Evolutionary conservation across 2,329 filamentous ascomycete genomes (phyloP).

Genomic region (Trichoderma cornu-damae): DNA sequence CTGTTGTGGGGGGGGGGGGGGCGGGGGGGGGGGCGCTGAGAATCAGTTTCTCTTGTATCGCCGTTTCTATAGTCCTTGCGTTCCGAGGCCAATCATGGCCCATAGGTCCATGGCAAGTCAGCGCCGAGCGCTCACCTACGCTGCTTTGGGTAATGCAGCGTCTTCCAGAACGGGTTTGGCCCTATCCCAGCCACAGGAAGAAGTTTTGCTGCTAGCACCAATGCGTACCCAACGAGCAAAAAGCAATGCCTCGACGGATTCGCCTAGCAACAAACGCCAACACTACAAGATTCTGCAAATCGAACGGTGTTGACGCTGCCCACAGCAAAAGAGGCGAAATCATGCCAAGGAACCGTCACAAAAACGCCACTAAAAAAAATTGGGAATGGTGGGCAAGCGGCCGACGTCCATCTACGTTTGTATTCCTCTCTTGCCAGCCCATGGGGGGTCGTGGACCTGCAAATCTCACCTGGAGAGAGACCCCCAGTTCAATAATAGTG

Average conservation of each 20-base stretch:
- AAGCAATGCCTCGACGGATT: neutral
- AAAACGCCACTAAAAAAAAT: neutral
- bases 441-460: neutral
- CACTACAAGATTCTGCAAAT: neutral
- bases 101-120: neutral
- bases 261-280: neutral
- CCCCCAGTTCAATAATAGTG: neutral
- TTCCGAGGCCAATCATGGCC: neutral
- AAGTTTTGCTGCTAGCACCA: neutral
- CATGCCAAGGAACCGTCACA: neutral
- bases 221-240: neutral
- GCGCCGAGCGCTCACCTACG: neutral
- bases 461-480: neutral
- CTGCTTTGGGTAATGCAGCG: constrained; percentile 9
- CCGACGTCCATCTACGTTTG: neutral
- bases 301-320: neutral
- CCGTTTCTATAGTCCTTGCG: neutral
- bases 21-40: neutral
- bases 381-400: neutral
- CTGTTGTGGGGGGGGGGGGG: too few species aligned
- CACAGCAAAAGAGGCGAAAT: neutral
- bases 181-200: neutral
- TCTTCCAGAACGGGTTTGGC: constrained; percentile 10
- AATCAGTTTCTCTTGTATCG: constrained; percentile 3
- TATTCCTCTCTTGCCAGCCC: neutral